phyloP scores from a whole-genome alignment of 2,329 filamentous ascomycete genomes.

The Gyromitra esculenta region DNA sequence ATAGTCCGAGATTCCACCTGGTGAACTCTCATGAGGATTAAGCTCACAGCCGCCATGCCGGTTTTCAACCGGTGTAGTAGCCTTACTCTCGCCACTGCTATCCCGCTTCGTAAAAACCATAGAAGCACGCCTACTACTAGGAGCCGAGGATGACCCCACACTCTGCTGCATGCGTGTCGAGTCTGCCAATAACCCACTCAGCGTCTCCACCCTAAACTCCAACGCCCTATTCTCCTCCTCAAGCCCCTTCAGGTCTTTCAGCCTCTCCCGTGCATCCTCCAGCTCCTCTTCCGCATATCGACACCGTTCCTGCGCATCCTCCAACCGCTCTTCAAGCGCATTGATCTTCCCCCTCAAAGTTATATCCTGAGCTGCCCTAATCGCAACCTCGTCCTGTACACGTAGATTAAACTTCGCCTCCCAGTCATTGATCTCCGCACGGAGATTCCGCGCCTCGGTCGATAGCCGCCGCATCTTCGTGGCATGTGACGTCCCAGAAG shows the following conservation, averaged over 20 bases:
- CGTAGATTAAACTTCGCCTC: slow-evolving; percentile 55
- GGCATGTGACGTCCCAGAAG: slow-evolving; percentile 44
- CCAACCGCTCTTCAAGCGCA: slow-evolving; percentile 46
- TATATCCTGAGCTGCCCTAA: slow-evolving; percentile 44
- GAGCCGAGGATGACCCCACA: background rate
- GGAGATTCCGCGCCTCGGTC: slow-evolving; percentile 50
- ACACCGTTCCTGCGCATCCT: slow-evolving; percentile 45
- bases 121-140: slow-evolving; percentile 9
- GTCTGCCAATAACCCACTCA: slow-evolving; percentile 53
- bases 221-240: slow-evolving; percentile 55
- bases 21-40: slow-evolving; percentile 19
- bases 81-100: slow-evolving; percentile 10
- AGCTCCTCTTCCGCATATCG: slow-evolving; percentile 48
- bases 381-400: slow-evolving; percentile 53
- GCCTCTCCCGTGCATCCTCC: slow-evolving; percentile 27
- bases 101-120: slow-evolving; percentile 6
- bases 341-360: slow-evolving; percentile 45
- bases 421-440: slow-evolving; percentile 56
- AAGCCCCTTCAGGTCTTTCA: slow-evolving; percentile 47
- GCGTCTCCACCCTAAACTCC: slow-evolving; percentile 52
- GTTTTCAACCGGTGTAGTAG: slow-evolving; percentile 11
- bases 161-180: slow-evolving; percentile 18
- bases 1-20: slow-evolving; percentile 43
- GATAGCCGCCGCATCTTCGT: slow-evolving; percentile 53
- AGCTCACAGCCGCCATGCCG: slow-evolving; percentile 18